Evolutionary conservation across 2,329 filamentous ascomycete species (phyloP).

Genomic region (Phyllosticta citribraziliensis): DNA sequence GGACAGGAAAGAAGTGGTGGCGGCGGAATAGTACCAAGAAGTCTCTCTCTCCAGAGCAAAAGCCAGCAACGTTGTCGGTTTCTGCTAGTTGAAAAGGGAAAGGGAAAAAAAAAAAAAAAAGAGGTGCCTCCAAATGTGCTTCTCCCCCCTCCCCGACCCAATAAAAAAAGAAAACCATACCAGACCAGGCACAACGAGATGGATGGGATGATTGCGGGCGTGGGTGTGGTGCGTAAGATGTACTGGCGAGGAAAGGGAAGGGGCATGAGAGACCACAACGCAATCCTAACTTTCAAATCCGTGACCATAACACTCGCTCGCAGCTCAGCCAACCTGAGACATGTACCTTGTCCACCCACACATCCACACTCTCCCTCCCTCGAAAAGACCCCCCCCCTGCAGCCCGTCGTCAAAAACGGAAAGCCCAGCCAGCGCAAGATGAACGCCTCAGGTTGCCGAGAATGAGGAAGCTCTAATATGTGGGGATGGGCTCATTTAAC

Average conservation of each 20-base stretch:
- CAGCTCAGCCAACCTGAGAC: constrained; percentile 9
- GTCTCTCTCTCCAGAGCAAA: too few relatives aligned
- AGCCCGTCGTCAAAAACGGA: constrained; percentile 3
- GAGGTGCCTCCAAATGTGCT: constrained; percentile 4
- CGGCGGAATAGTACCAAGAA: too few relatives aligned
- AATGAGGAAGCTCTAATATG: constrained; percentile 11
- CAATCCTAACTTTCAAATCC: constrained; percentile 5
- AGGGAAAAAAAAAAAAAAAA: constrained; percentile 4
- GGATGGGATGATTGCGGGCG: not conserved
- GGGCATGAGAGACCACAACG: not conserved
- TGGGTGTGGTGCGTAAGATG: constrained; percentile 1
- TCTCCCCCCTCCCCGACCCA: constrained; percentile 5
- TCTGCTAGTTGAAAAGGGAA: not conserved
- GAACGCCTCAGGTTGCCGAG: constrained; percentile 12
- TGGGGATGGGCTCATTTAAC: constrained; percentile 10
- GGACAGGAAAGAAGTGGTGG: too few relatives aligned
- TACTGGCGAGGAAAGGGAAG: constrained; percentile 3
- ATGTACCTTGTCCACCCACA: not conserved
- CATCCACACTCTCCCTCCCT: not conserved
- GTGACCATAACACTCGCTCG: constrained; percentile 5
- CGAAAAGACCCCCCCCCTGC: constrained; percentile 3
- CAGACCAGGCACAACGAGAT: constrained; percentile 3
- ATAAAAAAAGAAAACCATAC: not conserved
- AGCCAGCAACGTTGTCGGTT: not conserved
- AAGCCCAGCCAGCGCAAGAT: constrained; percentile 10